Conservation (phyloP, 2,329 filamentous ascomycete species). For the Aureobasidium pullulans region DNA sequence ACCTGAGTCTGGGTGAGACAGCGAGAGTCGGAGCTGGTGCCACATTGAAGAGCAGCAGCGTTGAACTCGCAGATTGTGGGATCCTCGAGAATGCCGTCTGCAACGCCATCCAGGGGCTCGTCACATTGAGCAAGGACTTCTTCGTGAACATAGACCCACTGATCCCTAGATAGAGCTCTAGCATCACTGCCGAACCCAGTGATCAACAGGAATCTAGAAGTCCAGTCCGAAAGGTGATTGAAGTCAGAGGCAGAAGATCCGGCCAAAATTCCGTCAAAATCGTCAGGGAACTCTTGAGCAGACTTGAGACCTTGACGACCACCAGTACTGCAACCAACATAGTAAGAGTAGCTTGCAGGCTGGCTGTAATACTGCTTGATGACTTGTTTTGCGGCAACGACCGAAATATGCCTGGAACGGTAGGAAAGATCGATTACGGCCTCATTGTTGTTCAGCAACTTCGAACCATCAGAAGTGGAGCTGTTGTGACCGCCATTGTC, state of each 20-base stretch:
- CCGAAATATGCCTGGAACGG: conserved; percentile 26
- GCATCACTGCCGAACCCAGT: conserved; percentile 33
- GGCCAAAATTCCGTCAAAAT: conserved; percentile 41
- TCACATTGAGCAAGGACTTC: conserved; percentile 45
- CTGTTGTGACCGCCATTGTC: conserved; percentile 29
- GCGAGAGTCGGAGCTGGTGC: conserved; percentile 25
- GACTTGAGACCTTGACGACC: conserved; percentile 43
- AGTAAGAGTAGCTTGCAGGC: conserved; percentile 38
- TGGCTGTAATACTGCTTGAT: conserved; percentile 32
- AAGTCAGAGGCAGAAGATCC: conserved; percentile 39
- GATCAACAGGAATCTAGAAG: conserved; percentile 35
- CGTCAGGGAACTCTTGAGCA: conserved; percentile 37
- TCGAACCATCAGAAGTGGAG: conserved; percentile 23
- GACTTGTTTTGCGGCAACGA: conserved; percentile 27
- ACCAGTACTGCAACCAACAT: conserved; percentile 42
- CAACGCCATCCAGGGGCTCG: conserved; percentile 39
- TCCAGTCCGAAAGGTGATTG: conserved; percentile 38
- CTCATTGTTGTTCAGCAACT: conserved; percentile 25
- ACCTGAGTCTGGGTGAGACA: conserved; percentile 42
- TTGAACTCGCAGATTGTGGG: conserved; percentile 36
- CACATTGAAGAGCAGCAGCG: conserved; percentile 33
- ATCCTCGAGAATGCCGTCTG: conserved; percentile 43
- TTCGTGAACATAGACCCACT: conserved; percentile 38
- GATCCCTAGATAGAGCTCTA: conserved; percentile 33
- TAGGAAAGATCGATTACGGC: conserved; percentile 26